These are phyloP conservation scores for Basidiobolus meristosporus DNA, from an alignment of 371 early-diverging fungal genomes.

Conservation along the genomic window DNA sequence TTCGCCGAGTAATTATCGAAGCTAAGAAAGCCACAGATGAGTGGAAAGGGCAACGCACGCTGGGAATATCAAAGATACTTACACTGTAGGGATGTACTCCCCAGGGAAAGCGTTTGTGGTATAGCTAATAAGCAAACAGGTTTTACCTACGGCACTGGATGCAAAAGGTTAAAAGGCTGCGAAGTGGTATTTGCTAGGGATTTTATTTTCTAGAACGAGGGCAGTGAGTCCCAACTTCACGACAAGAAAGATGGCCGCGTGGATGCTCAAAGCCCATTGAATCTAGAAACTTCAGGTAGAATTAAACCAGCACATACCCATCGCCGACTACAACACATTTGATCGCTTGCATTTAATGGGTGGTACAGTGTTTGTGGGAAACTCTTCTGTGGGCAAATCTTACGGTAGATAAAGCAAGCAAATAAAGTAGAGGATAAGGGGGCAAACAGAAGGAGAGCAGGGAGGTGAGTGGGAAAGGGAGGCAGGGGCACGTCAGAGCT, in stretches of 20 bases:
- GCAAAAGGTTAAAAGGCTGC: not conserved
- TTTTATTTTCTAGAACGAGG: not conserved
- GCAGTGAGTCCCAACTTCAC: not conserved
- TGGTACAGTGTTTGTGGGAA: no score
- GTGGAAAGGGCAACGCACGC: no score
- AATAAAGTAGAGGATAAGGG: no score
- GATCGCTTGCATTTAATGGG: constrained; percentile 72
- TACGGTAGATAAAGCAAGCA: no score
- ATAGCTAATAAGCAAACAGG: constrained; percentile 88
- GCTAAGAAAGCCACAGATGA: no score
- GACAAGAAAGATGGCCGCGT: constrained; percentile 1
- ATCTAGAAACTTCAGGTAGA: no score
- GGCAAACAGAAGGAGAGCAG: no score
- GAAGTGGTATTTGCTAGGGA: not conserved
- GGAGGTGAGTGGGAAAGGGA: no score
- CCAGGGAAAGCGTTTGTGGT: constrained; percentile 96
- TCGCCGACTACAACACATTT: constrained; percentile 97
- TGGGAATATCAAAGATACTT: no score
- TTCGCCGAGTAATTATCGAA: constrained; percentile 80
- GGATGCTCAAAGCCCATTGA: no score
- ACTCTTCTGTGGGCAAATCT: no score
- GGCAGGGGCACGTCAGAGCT: no score
- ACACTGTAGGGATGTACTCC: constrained; percentile 96
- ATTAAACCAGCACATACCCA: constrained; percentile 34
- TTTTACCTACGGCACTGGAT: constrained; percentile 54